phyloP scores from a whole-genome alignment of 768 basidiomycete genomes.

The Auriscalpium microsporum region DNA sequence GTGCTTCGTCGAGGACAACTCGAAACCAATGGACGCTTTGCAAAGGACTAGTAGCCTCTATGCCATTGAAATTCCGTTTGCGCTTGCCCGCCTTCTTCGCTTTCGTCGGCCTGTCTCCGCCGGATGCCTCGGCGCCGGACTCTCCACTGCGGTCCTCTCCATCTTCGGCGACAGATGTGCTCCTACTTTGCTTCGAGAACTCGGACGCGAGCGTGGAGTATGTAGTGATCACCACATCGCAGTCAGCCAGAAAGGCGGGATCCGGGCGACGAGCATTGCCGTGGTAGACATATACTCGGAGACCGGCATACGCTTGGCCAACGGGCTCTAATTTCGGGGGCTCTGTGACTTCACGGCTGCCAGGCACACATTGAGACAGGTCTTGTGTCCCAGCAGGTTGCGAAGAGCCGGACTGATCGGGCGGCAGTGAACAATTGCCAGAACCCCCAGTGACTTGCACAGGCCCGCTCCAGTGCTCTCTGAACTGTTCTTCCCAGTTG shows the following conservation, averaged over 20 bases:
- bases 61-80: constrained; percentile 31
- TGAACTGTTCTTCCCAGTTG: constrained; percentile 98
- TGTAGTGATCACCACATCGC: constrained; percentile 96
- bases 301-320: constrained; percentile 24
- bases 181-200: constrained; percentile 80
- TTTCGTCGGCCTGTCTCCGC: constrained; percentile 61
- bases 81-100: constrained; percentile 40
- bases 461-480: constrained; percentile 91
- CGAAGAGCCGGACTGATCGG: neutral
- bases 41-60: constrained; percentile 64
- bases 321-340: neutral
- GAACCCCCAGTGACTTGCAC: constrained; percentile 78
- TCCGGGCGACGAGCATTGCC: constrained; percentile 84
- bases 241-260: constrained; percentile 80
- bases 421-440: constrained; percentile 30
- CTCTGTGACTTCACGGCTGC: neutral
- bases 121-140: constrained; percentile 57
- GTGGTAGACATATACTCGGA: constrained; percentile 94
- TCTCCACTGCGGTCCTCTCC: constrained; percentile 62
- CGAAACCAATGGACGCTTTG: constrained; percentile 97
- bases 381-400: neutral
- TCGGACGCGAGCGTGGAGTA: constrained; percentile 94
- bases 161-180: constrained; percentile 45
- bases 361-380: neutral
- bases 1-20: constrained; percentile 89